Percentiles rank a stretch among this genome's conserved stretches.
Conservation (phyloP, 2,329 filamentous ascomycete genomes). For the Alternaria consortialis region DNA sequence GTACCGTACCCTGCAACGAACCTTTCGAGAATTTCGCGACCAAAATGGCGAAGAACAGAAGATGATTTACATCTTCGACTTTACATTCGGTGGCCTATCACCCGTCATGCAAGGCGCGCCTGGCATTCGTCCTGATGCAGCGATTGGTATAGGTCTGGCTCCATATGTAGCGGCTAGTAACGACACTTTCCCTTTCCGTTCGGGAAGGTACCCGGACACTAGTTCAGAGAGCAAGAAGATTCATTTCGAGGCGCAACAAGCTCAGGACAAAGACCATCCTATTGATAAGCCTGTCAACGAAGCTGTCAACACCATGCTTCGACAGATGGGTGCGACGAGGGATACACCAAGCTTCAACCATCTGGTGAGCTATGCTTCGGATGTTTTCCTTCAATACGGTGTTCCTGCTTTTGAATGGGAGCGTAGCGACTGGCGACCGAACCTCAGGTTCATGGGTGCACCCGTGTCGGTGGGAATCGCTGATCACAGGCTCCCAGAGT, state of each 20-base stretch:
- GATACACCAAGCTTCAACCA: conserved; percentile 27
- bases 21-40: conserved; percentile 39
- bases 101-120: conserved; percentile 42
- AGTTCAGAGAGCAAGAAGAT: conserved; percentile 11
- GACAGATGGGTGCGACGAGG: conserved; percentile 10
- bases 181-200: conserved; percentile 25
- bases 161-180: conserved; percentile 19
- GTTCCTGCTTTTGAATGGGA: conserved; percentile 47
- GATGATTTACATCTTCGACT: conserved; percentile 58
- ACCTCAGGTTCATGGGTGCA: conserved; percentile 57
- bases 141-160: conserved; percentile 53
- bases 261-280: conserved; percentile 8
- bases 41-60: conserved; percentile 45
- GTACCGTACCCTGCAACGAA: conserved; percentile 44
- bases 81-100: conserved; percentile 49
- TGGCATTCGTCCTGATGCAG: conserved; percentile 49
- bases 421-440: conserved; percentile 48
- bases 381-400: conserved; percentile 47
- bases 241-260: conserved; percentile 17
- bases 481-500: conserved; percentile 49
- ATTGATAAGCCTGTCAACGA: conserved; percentile 26
- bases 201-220: conserved; percentile 20
- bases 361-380: conserved; percentile 23
- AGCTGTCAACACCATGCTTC: conserved; percentile 15
- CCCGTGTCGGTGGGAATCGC: conserved; percentile 12